Percentiles rank a stretch among this genome's conserved stretches.
These are phyloP conservation scores for Phaeoacremonium minimum DNA, from an alignment of 2,329 filamentous ascomycete species.

Conservation along the genomic window DNA sequence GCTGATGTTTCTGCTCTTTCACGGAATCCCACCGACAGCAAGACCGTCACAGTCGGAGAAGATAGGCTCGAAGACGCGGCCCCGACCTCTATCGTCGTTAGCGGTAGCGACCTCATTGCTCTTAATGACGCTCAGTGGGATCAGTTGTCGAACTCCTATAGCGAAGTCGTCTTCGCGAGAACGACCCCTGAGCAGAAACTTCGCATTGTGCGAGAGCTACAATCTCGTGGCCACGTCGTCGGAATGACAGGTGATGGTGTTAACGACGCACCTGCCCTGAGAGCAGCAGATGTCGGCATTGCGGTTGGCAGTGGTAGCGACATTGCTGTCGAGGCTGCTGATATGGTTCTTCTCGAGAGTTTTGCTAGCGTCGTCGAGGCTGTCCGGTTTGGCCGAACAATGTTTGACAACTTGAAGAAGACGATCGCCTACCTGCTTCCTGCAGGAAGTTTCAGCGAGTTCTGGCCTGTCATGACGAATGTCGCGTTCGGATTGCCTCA, in stretches of 20 bases:
- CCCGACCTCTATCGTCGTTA: conserved; percentile 55
- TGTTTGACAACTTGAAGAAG: conserved; percentile 80
- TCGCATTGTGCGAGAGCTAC: conserved; percentile 73
- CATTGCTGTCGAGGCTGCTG: conserved; percentile 75
- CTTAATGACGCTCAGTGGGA: conserved; percentile 69
- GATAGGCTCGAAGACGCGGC: conserved; percentile 10
- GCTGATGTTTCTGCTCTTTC: conserved; percentile 50
- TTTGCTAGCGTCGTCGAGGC: conserved; percentile 71
- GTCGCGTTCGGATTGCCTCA: conserved; percentile 70
- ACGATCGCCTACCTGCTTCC: conserved; percentile 70
- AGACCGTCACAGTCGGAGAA: conserved; percentile 10
- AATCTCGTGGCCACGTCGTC: conserved; percentile 59
- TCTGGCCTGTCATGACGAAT: conserved; percentile 72
- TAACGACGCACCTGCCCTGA: conserved; percentile 79
- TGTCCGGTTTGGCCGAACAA: conserved; percentile 66
- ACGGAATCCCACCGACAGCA: conserved; percentile 19
- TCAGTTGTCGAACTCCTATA: conserved; percentile 53
- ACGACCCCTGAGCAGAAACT: conserved; percentile 78
- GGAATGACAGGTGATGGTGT: conserved; percentile 87
- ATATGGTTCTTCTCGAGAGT: conserved; percentile 75
- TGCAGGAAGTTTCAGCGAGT: conserved; percentile 70
- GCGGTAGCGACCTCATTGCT: conserved; percentile 59
- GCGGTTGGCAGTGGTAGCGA: conserved; percentile 78
- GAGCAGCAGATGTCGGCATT: conserved; percentile 77
- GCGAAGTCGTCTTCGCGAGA: conserved; percentile 71